Base-by-base conservation (phyloP, 2,329 filamentous ascomycete species). In the Botrytis sinoallii region DNA sequence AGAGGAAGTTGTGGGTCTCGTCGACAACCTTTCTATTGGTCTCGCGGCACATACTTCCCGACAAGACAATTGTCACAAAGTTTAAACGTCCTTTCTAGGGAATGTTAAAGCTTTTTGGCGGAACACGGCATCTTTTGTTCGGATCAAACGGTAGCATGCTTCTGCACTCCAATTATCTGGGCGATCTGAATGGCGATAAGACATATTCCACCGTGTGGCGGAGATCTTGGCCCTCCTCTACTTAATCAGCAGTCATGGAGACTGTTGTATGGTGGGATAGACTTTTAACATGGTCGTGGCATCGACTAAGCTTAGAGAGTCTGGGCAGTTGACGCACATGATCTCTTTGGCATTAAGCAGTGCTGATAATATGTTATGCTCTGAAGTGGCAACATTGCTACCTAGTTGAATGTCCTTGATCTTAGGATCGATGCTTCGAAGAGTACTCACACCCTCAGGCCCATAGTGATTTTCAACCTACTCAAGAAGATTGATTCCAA, bases 321-420 rank as follows among this genome's bases (percentile, higher is more conserved):
- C 73, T n/a, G 74, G 71, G 4, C 78, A 76, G 75, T 77, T 63
- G 16, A 78, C 52, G 2, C 71, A 57, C 35, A 79, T 74, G 2
- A 82, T 83, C 1, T 79, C 77, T 20, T 79, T 73, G 0, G 87
- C 77, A 0, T 81, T 78, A 16, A 81, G 84, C 10, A 84, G 72
- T n/a, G 84, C 78, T 14, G 81, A 77, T 8, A 88, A 78, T 3
- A 82, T 82, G 73, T 87, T 83, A 73, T 83, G 82, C 1, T 85
- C 85, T 5, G 84, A 83, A 10, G 52, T 29, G 44, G 83, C 82
- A 0, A 77, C 74, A 69, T 73, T 71, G 70, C 77, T 76, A 7
- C 76, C 76, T n/a, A 59, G 57, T 22, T 60, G 44, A 57, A 72
- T 44, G 6, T 44, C 35, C 73, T 60, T 68, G 1, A 72, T 72